phyloP scores from a whole-genome alignment of 352 stramenopile genomes.

The Pythium biforme region DNA sequence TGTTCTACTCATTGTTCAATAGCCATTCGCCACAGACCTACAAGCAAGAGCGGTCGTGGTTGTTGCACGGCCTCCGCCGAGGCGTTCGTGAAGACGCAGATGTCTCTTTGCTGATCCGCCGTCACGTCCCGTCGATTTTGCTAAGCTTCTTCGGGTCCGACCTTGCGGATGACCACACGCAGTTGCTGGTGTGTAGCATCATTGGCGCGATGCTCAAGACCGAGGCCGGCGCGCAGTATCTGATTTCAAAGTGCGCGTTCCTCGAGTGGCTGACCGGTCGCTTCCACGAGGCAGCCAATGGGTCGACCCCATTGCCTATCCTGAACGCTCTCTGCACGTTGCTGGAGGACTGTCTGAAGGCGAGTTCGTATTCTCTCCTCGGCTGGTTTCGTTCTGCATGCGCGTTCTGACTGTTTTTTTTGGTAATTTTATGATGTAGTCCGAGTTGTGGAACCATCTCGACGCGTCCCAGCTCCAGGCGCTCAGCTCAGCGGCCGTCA shows the following conservation, averaged over 20 bases:
- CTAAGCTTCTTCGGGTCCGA: constrained; percentile 81
- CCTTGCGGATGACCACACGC: constrained; percentile 74
- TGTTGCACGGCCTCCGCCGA: constrained; percentile 72
- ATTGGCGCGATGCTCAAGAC: constrained; percentile 49
- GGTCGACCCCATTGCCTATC: constrained; percentile 15
- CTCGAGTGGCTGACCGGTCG: constrained; percentile 59
- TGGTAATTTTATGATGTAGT: constrained; percentile 16
- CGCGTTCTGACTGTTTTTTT: constrained; percentile 5
- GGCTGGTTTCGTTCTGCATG: background rate
- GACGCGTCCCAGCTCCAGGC: constrained; percentile 40
- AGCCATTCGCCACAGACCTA: constrained; percentile 65
- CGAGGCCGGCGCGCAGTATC: constrained; percentile 39
- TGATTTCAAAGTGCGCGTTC: constrained; percentile 64
- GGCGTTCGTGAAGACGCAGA: constrained; percentile 67
- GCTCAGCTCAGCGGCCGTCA: constrained; percentile 35
- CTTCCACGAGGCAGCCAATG: constrained; percentile 30
- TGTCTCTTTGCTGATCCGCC: constrained; percentile 65
- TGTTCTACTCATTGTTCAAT: constrained; percentile 90
- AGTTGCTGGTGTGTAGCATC: constrained; percentile 67
- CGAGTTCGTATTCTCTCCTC: constrained; percentile 16
- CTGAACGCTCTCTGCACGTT: constrained; percentile 44
- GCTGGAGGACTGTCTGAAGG: constrained; percentile 35
- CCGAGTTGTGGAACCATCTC: constrained; percentile 28
- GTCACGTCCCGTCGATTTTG: constrained; percentile 78
- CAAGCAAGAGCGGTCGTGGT: constrained; percentile 82